Conservation (phyloP, 495 filamentous ascomycete species). For the Talaromyces wortmannii region DNA sequence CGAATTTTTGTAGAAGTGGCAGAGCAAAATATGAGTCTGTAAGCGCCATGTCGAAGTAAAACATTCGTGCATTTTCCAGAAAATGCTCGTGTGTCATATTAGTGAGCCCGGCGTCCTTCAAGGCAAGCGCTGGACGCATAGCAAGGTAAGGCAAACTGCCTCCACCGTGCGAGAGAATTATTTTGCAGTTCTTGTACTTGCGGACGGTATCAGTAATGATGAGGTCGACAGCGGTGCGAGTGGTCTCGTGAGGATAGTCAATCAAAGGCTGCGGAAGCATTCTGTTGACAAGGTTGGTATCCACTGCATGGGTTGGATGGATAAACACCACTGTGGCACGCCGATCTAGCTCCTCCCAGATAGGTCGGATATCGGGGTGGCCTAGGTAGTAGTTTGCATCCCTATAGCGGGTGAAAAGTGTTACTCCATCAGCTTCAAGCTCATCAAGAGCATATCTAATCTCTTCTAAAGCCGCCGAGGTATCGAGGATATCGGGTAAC, state of each 20-base stretch:
- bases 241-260: conserved; percentile 49
- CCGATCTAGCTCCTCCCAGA: conserved; percentile 39
- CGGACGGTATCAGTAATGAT: conserved; percentile 21
- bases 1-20: conserved; percentile 27
- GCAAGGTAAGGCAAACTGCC: conserved; percentile 39
- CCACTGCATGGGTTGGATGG: conserved; percentile 41
- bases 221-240: conserved; percentile 42
- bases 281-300: conserved; percentile 24
- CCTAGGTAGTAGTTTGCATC: conserved; percentile 38
- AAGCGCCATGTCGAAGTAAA: conserved; percentile 31
- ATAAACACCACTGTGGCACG: conserved; percentile 39
- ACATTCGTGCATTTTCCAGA: conserved; percentile 26
- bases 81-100: conserved; percentile 14
- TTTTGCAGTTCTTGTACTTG: conserved; percentile 32
- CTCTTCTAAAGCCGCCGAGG: conserved; percentile 27
- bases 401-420: conserved; percentile 47
- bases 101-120: conserved; percentile 15
- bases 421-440: conserved; percentile 42
- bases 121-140: conserved; percentile 13
- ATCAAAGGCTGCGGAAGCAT: conserved; percentile 38
- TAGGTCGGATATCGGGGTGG: conserved; percentile 27
- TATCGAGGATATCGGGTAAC: conserved; percentile 33
- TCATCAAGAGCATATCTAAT: conserved; percentile 35
- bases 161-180: conserved; percentile 47
- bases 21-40: conserved; percentile 29